Conservation (phyloP, 2,329 filamentous ascomycete genomes). For the Colletotrichum godetiae region DNA sequence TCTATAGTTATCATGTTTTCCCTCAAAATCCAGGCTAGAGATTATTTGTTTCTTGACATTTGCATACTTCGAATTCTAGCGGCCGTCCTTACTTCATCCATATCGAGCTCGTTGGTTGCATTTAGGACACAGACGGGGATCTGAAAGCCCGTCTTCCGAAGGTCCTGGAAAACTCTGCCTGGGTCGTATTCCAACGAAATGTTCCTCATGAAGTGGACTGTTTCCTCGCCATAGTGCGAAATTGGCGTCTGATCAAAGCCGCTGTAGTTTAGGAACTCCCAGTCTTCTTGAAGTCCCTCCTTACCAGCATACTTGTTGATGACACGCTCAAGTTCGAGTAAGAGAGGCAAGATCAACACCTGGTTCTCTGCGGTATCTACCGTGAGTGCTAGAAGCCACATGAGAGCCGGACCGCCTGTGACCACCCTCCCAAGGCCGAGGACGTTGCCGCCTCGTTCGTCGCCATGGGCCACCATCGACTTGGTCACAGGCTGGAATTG, state of each 20-base stretch:
- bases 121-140: background rate
- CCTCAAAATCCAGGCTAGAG: no score
- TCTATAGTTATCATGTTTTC: no score
- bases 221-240: slow-evolving; percentile 49
- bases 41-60: no score
- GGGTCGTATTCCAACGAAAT: slow-evolving; percentile 48
- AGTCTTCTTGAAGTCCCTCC: slow-evolving; percentile 45
- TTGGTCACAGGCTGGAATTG: slow-evolving; percentile 47
- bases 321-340: slow-evolving; percentile 40
- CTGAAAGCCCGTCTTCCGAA: slow-evolving; percentile 43
- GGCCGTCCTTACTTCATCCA: no score
- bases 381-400: slow-evolving; percentile 51
- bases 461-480: slow-evolving; percentile 40
- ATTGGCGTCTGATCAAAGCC: slow-evolving; percentile 51
- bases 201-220: slow-evolving; percentile 44
- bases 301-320: slow-evolving; percentile 42
- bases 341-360: slow-evolving; percentile 44
- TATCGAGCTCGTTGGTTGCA: slow-evolving; percentile 32
- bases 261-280: slow-evolving; percentile 58
- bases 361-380: slow-evolving; percentile 50
- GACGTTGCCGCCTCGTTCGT: slow-evolving; percentile 44
- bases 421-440: slow-evolving; percentile 48
- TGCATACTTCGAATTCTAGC: no score
- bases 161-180: slow-evolving; percentile 47
- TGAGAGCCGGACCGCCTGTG: slow-evolving; percentile 47